These are phyloP conservation scores for Boletales sp. DNA, from an alignment of 768 basidiomycete genomes.

Conservation along the genomic window DNA sequence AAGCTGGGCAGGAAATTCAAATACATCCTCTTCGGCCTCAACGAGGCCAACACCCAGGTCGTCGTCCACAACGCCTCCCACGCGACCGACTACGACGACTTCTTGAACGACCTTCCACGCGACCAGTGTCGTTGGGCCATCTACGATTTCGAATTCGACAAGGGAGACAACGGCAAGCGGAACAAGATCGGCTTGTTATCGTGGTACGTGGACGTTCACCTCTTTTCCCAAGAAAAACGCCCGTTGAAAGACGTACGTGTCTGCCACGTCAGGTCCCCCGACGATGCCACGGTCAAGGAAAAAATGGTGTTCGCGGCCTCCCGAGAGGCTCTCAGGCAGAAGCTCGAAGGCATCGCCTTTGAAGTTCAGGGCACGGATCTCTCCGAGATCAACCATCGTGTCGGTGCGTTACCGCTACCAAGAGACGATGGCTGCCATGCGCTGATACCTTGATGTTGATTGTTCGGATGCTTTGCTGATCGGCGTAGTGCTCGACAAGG, in stretches of 20 bases:
- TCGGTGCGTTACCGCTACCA: constrained; percentile 43
- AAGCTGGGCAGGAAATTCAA: constrained; percentile 51
- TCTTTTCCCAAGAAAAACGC: not conserved
- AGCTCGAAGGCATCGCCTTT: constrained; percentile 69
- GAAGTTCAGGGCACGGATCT: constrained; percentile 87
- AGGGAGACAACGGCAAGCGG: constrained; percentile 57
- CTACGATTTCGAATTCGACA: constrained; percentile 86
- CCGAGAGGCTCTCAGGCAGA: constrained; percentile 68
- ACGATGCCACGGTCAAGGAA: constrained; percentile 75
- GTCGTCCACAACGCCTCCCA: constrained; percentile 65
- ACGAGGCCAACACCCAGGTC: constrained; percentile 62
- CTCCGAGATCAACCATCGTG: constrained; percentile 67
- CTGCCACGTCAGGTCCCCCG: constrained; percentile 67
- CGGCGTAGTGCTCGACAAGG: constrained; percentile 18
- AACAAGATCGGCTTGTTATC: constrained; percentile 82
- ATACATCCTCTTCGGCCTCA: constrained; percentile 81
- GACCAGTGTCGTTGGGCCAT: constrained; percentile 82
- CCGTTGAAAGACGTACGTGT: no score
- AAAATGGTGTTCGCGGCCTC: constrained; percentile 96
- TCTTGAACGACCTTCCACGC: constrained; percentile 71
- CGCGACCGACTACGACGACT: constrained; percentile 60
- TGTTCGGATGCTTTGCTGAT: not conserved
- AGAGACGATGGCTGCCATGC: not conserved
- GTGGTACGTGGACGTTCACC: constrained; percentile 51
- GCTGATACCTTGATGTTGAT: not conserved